Evolutionary conservation across 2,329 filamentous ascomycete genomes (phyloP).

Genomic region (Penicillium digitatum): DNA sequence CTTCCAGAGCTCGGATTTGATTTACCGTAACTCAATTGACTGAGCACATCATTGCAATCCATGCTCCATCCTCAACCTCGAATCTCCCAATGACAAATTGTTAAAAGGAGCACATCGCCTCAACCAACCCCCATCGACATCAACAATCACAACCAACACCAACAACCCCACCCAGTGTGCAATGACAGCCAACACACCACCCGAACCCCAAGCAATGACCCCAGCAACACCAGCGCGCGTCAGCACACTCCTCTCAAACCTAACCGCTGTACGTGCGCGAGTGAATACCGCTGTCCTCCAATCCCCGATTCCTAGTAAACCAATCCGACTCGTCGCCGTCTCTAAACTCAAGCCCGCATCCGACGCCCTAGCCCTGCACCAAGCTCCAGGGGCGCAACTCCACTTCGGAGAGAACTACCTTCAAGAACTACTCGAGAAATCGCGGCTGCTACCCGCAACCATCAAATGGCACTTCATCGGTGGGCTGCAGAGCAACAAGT

Average conservation of each 20-base stretch:
- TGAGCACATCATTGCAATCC: background rate
- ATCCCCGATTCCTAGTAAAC: slow-evolving; percentile 17
- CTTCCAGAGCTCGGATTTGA: background rate
- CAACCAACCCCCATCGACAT: background rate
- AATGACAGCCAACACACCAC: slow-evolving; percentile 9
- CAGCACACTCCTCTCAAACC: slow-evolving; percentile 58
- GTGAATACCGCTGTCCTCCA: slow-evolving; percentile 50
- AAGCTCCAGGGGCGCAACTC: slow-evolving; percentile 54
- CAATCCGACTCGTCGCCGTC: slow-evolving; percentile 75
- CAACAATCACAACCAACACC: background rate
- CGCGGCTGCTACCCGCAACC: slow-evolving; percentile 64
- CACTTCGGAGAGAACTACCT: slow-evolving; percentile 98
- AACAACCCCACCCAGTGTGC: slow-evolving; percentile 2
- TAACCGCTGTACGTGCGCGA: slow-evolving; percentile 58
- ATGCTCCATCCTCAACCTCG: background rate
- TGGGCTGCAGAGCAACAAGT: slow-evolving; percentile 88
- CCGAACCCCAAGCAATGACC: slow-evolving; percentile 49
- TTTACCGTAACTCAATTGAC: background rate
- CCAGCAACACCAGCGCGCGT: slow-evolving; percentile 53
- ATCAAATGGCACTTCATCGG: slow-evolving; percentile 98
- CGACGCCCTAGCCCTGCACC: slow-evolving; percentile 81
- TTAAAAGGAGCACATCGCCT: background rate
- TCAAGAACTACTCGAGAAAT: slow-evolving; percentile 84
- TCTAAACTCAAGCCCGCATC: slow-evolving; percentile 93
- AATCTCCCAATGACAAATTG: background rate